Conservation (phyloP, 2,329 filamentous ascomycete species). For the Ceratocystis cacaofunesta region DNA sequence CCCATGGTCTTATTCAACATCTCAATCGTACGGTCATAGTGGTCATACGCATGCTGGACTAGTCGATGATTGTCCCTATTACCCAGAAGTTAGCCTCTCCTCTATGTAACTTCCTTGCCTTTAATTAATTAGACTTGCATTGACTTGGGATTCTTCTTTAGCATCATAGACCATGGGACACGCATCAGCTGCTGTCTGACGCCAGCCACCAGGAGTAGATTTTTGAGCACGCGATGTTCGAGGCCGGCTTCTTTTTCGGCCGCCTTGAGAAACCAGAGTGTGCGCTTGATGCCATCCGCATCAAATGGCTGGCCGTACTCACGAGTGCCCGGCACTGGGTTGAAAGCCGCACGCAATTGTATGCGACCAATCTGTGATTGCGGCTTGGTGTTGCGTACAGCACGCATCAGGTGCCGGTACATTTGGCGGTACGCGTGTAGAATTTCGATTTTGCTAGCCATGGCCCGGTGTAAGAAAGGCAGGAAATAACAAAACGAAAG, state of each 20-base stretch:
- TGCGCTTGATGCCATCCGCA: slow-evolving; percentile 41
- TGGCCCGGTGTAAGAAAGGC: background rate
- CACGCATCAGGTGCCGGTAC: slow-evolving; percentile 50
- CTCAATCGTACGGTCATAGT: slow-evolving; percentile 53
- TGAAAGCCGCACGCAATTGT: slow-evolving; percentile 45
- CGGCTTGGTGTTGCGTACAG: slow-evolving; percentile 56
- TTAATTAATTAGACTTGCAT: background rate
- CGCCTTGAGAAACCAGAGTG: slow-evolving; percentile 53
- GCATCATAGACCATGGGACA: slow-evolving; percentile 16
- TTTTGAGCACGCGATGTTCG: slow-evolving; percentile 60
- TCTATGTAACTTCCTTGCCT: slow-evolving; percentile 6
- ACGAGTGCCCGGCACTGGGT: slow-evolving; percentile 19
- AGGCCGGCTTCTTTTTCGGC: slow-evolving; percentile 49
- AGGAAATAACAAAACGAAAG: background rate
- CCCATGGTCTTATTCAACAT: slow-evolving; percentile 65
- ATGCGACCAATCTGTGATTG: slow-evolving; percentile 48
- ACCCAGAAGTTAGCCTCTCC: slow-evolving; percentile 9
- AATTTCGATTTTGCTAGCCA: slow-evolving; percentile 28
- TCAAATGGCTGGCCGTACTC: slow-evolving; percentile 30
- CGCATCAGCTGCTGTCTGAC: slow-evolving; percentile 24
- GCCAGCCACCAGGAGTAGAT: slow-evolving; percentile 40
- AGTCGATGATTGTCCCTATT: slow-evolving; percentile 9
- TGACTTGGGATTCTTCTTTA: slow-evolving; percentile 17
- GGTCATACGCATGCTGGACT: slow-evolving; percentile 31
- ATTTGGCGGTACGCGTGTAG: slow-evolving; percentile 55